These are phyloP conservation scores for Sporothrix curviconia DNA, from an alignment of 2,329 filamentous ascomycete species.

Conservation along the genomic window DNA sequence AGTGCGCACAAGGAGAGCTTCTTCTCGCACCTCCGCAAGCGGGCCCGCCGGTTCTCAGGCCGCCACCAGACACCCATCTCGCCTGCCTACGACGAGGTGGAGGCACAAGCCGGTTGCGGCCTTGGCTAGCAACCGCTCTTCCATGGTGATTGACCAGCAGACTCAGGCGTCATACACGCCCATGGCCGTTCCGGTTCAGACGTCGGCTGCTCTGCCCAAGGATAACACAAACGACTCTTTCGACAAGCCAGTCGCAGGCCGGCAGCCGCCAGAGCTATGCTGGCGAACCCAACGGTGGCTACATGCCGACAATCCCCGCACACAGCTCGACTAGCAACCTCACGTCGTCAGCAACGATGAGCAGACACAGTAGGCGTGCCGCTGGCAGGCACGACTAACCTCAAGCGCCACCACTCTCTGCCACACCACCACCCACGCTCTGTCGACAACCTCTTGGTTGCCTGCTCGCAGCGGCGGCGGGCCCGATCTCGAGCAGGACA, in stretches of 20 bases:
- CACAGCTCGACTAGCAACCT: constrained; percentile 37
- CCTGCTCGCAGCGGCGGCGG: constrained; percentile 43
- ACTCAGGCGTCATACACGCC: constrained; percentile 15
- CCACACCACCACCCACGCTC: constrained; percentile 58
- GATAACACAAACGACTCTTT: constrained; percentile 54
- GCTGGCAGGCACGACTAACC: constrained; percentile 38
- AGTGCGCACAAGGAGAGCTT: constrained; percentile 88
- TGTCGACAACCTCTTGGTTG: constrained; percentile 55
- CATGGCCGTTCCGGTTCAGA: constrained; percentile 26
- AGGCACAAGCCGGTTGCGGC: constrained; percentile 89
- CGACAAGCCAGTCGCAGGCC: constrained; percentile 50
- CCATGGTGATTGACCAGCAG: constrained; percentile 65
- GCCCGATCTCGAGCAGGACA: constrained; percentile 72
- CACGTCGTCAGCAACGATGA: constrained; percentile 19
- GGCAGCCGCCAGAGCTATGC: constrained; percentile 34
- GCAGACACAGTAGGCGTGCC: background rate
- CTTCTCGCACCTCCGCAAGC: constrained; percentile 93
- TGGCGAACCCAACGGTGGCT: constrained; percentile 21
- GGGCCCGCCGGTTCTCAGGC: constrained; percentile 85
- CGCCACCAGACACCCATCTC: constrained; percentile 78
- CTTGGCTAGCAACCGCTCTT: constrained; percentile 81
- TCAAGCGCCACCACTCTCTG: constrained; percentile 61
- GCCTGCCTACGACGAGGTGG: constrained; percentile 75
- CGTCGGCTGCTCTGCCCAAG: constrained; percentile 44
- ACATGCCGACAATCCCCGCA: constrained; percentile 42